Base-by-base conservation (phyloP, 148 eudicot species). In the Drosera capensis region DNA sequence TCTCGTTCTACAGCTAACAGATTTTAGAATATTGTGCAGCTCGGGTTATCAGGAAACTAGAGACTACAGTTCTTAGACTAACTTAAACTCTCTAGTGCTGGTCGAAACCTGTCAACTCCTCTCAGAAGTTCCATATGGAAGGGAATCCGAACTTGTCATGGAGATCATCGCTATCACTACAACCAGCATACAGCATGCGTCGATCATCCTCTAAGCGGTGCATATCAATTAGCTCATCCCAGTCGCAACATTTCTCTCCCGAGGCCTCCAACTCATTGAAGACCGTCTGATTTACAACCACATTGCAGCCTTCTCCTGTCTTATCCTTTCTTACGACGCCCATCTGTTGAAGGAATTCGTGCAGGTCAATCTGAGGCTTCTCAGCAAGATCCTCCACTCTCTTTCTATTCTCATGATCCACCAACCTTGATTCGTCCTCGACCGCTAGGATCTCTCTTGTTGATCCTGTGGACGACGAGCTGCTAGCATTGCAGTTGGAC, bases 321-420 rank as follows among this genome's bases (percentile, higher is more conserved):
- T 57, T 62, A 2, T 58, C 77, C 22, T 66, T 60, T 46, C 77
- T 73, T 25, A 88, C 34, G 14, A 88, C 71, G 2, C 94, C 96
- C 22, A 88, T 43, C 39, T 88, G 86, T 47, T 88, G 77, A 12
- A 88, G 70, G 46, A 88, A 88, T 61, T 88, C 96, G 23, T 68
- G 69, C 46, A 88, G 71, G 54, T 88, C 96, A 56, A 83, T 67
- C 56, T 88, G 96, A 43, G 96, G 96, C 65, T 75, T 83, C 74
- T 70, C 66, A 8, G 11, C 47, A 0, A 11, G 15, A 13, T 40
- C 54, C 68, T 14, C 2, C 20, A 1, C 59, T 55, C 14, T 55
- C 51, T n/a, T n/a, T n/a, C n/a, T n/a, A n/a, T n/a, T n/a, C n/a
- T n/a, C n/a, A n/a, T n/a, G n/a, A 29, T 13, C 48, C 34, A 21